Evolutionary conservation across 164 flowering plant species (phyloP), one percentile per base, ranked within the genome.

Genomic region (Tinospora cordifolia): DNA sequence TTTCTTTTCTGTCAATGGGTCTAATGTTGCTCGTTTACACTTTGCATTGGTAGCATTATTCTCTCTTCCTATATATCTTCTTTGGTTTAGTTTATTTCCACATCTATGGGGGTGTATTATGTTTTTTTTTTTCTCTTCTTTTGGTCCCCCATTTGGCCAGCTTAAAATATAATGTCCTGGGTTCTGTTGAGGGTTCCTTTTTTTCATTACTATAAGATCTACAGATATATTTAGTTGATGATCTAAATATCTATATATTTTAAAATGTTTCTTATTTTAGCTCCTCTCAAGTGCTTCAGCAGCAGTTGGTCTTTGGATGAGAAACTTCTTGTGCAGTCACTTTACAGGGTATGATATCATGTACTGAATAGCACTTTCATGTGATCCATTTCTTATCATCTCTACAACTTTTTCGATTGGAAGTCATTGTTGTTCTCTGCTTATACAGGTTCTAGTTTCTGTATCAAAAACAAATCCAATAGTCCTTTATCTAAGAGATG

Each of bases 301-400:
- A 82, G 84, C 82, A 85, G 96, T 79, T 92, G 90, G 97, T 72
- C 90, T 58, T 90, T 94, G 78, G 96, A 92, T 70, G 97, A 94
- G 69, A 94, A 86, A 74, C 85, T 88, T 78, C 78, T 94, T 62
- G 75, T 94, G 54, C 97, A 90, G 70, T 75, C 99, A 66, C 86
- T 94, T 36, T 90, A 94, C 82, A 92, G 79, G 95, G 99, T 92
- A 27, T 73, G 17, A 5, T 17, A 24, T 25, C n/a, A 49, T 51
- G 62, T 19, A 22, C 12, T 8, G 25, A 57, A 39, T 39, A 38
- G 27, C 25, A 39, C 8, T 8, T 26, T 15, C 47, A 6, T 60
- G 36, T 67, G 17, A 46, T 47, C n/a, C 46, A 51, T 15, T 51
- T 19, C 19, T 47, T 19, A 47, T 69, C 49, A 8, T 26, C 65